phyloP scores from a whole-genome alignment of 164 flowering plant species.

The Stephania yunnanensis region DNA sequence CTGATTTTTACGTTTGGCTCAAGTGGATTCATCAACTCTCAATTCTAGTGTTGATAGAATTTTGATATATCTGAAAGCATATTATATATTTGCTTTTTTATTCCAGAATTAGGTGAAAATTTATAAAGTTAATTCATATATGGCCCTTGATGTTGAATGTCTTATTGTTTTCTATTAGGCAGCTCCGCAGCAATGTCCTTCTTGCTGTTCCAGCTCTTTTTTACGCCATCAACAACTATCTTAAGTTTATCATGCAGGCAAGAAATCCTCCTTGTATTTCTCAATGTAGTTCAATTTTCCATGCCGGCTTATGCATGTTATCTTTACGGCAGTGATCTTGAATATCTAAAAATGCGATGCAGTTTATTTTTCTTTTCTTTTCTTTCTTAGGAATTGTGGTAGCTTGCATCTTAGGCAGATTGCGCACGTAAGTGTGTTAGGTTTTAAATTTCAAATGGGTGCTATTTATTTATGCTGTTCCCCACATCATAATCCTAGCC shows the following conservation, averaged over 20 bases:
- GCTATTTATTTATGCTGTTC: not conserved
- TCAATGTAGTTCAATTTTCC: not conserved
- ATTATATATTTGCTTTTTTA: not conserved
- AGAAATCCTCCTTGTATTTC: not conserved
- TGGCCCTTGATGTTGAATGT: not conserved
- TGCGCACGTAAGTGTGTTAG: not conserved
- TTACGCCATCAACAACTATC: conserved; percentile 96
- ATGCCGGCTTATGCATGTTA: not conserved
- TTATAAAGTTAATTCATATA: not conserved
- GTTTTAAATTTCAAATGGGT: not conserved
- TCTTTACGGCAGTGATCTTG: not conserved
- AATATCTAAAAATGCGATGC: not conserved
- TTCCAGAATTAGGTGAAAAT: not conserved
- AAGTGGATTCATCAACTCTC: not conserved
- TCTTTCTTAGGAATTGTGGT: too few relatives aligned
- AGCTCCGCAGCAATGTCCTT: conserved; percentile 91
- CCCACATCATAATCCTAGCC: not conserved
- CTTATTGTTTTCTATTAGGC: conserved; percentile 52
- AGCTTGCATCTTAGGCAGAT: not conserved
- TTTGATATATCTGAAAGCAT: not conserved
- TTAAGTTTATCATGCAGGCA: conserved; percentile 99
- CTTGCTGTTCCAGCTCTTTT: conserved; percentile 96
- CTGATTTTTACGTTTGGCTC: not conserved
- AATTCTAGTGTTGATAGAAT: not conserved
- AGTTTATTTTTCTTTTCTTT: not conserved